phyloP scores from a whole-genome alignment of 495 filamentous ascomycete genomes.

The Recurvomyces mirabilis region DNA sequence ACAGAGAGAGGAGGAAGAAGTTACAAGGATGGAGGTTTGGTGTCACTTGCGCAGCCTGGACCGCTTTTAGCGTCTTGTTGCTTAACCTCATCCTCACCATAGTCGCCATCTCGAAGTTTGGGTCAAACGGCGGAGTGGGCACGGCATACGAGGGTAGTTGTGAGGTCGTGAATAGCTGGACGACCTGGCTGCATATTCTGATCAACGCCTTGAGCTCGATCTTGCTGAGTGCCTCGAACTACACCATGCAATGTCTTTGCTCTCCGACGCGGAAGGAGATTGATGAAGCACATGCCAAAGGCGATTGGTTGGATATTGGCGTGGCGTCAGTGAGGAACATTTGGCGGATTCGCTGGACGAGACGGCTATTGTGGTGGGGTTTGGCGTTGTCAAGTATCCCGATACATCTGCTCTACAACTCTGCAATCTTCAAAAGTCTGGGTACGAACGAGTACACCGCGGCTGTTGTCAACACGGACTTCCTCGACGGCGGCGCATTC shows the following conservation, averaged over 20 bases:
- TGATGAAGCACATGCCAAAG: constrained; percentile 18
- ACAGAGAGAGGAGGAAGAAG: constrained; percentile 3
- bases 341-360: constrained; percentile 4
- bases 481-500: constrained; percentile 22
- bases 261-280: constrained; percentile 19
- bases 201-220: constrained; percentile 18
- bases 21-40: constrained; percentile 12
- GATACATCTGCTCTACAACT: constrained; percentile 25
- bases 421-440: constrained; percentile 23
- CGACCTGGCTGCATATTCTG: constrained; percentile 8
- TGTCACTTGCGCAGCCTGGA: background rate
- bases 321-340: constrained; percentile 15
- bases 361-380: constrained; percentile 6
- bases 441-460: constrained; percentile 33
- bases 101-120: background rate
- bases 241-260: constrained; percentile 17
- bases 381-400: constrained; percentile 12
- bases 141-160: constrained; percentile 10
- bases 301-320: constrained; percentile 19
- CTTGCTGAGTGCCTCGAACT: constrained; percentile 16
- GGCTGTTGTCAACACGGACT: constrained; percentile 29
- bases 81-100: constrained; percentile 11
- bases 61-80: constrained; percentile 3
- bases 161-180: background rate
- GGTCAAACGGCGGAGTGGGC: constrained; percentile 1